Conservation (phyloP, 2,329 filamentous ascomycete genomes). For the Diaporthe capsici region DNA sequence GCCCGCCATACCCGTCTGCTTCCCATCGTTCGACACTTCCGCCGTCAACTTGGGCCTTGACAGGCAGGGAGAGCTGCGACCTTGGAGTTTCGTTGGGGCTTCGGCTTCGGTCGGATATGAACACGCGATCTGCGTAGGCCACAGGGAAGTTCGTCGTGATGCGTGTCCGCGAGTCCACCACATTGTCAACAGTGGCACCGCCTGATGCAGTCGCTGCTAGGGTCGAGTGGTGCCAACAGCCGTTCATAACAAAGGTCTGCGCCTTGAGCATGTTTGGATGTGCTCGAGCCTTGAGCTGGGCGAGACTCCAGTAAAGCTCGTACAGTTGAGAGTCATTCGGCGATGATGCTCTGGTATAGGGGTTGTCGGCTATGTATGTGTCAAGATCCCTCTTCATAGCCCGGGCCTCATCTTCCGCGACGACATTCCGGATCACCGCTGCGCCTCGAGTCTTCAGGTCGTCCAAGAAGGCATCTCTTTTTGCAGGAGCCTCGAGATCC, state of each 20-base stretch:
- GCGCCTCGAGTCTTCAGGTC: slow-evolving; percentile 50
- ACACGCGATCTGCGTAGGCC: slow-evolving; percentile 72
- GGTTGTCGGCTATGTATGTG: slow-evolving; percentile 68
- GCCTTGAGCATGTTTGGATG: slow-evolving; percentile 56
- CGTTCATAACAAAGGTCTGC: slow-evolving; percentile 63
- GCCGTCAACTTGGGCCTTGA: slow-evolving; percentile 74
- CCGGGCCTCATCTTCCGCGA: slow-evolving; percentile 47
- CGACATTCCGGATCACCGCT: slow-evolving; percentile 51
- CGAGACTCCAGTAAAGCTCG: slow-evolving; percentile 57
- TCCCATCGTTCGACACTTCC: slow-evolving; percentile 78
- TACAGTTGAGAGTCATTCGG: slow-evolving; percentile 51
- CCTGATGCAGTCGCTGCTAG: background rate
- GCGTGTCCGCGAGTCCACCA: slow-evolving; percentile 61
- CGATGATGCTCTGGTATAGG: slow-evolving; percentile 50
- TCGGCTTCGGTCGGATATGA: slow-evolving; percentile 55
- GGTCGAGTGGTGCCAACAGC: slow-evolving; percentile 63
- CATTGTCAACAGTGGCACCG: background rate
- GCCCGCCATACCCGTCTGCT: slow-evolving; percentile 68
- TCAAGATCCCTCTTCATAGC: slow-evolving; percentile 66
- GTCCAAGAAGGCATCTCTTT: slow-evolving; percentile 46
- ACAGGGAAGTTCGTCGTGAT: slow-evolving; percentile 59
- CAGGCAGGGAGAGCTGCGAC: slow-evolving; percentile 61
- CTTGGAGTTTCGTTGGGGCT: slow-evolving; percentile 37
- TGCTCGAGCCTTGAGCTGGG: slow-evolving; percentile 56
- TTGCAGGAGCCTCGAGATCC: slow-evolving; percentile 49